Percentiles rank a stretch among this genome's conserved stretches.
phyloP scores from a whole-genome alignment of 495 filamentous ascomycete species.

The Pyrenula massariospora region DNA sequence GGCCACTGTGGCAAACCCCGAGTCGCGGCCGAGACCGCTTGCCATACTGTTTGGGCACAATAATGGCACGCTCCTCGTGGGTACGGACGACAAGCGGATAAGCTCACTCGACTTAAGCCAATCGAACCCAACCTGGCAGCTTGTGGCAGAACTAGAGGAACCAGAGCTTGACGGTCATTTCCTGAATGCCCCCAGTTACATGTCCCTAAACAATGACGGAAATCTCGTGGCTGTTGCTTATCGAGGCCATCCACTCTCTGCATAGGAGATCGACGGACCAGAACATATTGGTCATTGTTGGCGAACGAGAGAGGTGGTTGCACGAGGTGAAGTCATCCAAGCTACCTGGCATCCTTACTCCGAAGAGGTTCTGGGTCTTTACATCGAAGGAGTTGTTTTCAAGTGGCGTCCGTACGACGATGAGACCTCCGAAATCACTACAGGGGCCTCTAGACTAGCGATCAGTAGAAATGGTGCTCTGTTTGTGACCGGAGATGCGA shows the following conservation, averaged over 20 bases:
- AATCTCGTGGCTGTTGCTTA: conserved; percentile 13
- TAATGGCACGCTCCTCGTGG: conserved; percentile 8
- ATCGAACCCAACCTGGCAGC: conserved; percentile 7
- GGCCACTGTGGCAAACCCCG: conserved; percentile 5
- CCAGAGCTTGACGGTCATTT: conserved; percentile 13
- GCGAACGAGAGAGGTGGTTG: conserved; percentile 7
- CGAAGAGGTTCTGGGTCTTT: conserved; percentile 14
- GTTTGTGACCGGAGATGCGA: conserved; percentile 12
- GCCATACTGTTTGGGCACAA: conserved; percentile 8
- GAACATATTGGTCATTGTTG: conserved; percentile 16
- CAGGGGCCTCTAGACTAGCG: conserved; percentile 9
- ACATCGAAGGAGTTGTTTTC: conserved; percentile 15
- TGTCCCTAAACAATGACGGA: conserved; percentile 14
- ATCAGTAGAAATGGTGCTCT: conserved; percentile 14
- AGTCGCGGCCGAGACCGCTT: conserved; percentile 9
- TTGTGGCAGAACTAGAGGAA: conserved; percentile 12
- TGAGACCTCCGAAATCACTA: conserved; percentile 7
- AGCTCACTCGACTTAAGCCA: conserved; percentile 6
- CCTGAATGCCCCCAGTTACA: conserved; percentile 8
- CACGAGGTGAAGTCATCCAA: conserved; percentile 13
- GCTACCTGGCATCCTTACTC: conserved; percentile 14
- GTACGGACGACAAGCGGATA: conserved; percentile 9
- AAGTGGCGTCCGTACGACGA: conserved; percentile 16
- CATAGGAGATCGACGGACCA: conserved; percentile 14
- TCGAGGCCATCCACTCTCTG: conserved; percentile 15